Percentiles rank a stretch among this genome's conserved stretches.
Evolutionary conservation across 106 monocot species (phyloP).

Genomic region (Dioscorea dumetorum): DNA sequence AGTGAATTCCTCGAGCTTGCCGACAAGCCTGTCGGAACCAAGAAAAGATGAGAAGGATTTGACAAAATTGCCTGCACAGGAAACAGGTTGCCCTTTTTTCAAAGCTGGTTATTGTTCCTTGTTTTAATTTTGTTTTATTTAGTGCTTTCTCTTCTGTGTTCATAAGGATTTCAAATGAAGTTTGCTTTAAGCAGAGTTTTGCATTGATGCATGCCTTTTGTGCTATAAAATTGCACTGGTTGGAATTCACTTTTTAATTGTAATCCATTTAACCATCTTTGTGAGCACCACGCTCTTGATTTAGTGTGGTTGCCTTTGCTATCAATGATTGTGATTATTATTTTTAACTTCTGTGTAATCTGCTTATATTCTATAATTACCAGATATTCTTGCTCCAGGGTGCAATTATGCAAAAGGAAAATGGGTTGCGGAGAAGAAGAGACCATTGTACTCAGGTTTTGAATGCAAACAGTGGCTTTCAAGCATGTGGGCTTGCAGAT

Average conservation of each 20-base stretch:
- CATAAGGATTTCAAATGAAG: too few relatives aligned
- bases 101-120: not conserved
- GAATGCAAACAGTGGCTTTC: conserved; percentile 84
- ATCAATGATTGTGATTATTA: not conserved
- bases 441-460: conserved; percentile 78
- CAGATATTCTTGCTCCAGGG: conserved; percentile 21
- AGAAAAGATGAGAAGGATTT: not conserved
- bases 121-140: too few relatives aligned
- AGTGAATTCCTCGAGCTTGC: not conserved
- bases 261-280: not conserved
- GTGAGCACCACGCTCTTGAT: not conserved
- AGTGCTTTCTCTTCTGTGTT: too few relatives aligned
- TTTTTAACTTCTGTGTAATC: not conserved
- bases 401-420: conserved; percentile 78
- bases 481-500: conserved; percentile 76
- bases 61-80: not conserved
- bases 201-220: not conserved
- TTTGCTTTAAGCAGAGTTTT: not conserved
- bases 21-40: not conserved
- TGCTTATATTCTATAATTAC: not conserved
- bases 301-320: not conserved
- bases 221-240: too few relatives aligned
- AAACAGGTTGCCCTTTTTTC: conserved; percentile 13
- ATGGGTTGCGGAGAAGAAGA: conserved; percentile 54
- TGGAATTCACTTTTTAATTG: not conserved